Evolutionary conservation across 2,329 filamentous ascomycete species (phyloP), one percentile per base, ranked within the genome.

Genomic region (Stemphylium vesicarium): DNA sequence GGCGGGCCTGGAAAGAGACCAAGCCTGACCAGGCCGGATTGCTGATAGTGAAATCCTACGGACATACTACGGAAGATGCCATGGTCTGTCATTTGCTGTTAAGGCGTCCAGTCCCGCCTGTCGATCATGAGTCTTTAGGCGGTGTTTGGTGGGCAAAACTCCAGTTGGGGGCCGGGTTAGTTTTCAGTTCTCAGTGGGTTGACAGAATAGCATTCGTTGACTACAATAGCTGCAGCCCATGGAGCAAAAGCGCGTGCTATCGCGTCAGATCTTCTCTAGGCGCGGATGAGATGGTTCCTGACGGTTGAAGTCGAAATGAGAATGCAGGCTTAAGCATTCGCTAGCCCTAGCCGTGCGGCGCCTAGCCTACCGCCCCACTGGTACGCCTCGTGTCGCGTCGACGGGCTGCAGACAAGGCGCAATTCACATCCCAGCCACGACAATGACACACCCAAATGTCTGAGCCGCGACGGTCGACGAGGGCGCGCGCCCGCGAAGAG

Each of bases 401-500:
- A 26, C 11, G 18, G 20, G 9, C 12, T 35, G 4, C 31, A 40
- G 37, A 20, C 15, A 18, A 24, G 18, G 29, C 37, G 46, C 39
- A 50, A 24, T 36, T 49, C 40, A 29, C 9, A 20, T 42, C 29
- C 9, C n/a, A 9, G 20, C 18, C 15, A 15, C 37, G 16, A 15
- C 16, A 24, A 43, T 42, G 36, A 37, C 46, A 50, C 54, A 18
- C 54, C 53, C 41, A 33, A 43, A 75, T 75, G 72, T 66, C 71
- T 53, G 72, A 75, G 63, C 72, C 71, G 36, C 68, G 72, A 57
- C 68, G 72, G 49, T 75, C 72, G 36, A 73, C 71, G 44, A 64
- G 72, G 55, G 62, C 72, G 45, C 72, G 72, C 40, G 69, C 68
- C n/a, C 69, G 71, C 26, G 72, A 73, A 53, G 72, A 73, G 24